Evolutionary conservation across 176 grass and related monocot genomes (phyloP), one percentile per base, ranked within the genome.

Genomic region (Ampelocalamus luodianensis): DNA sequence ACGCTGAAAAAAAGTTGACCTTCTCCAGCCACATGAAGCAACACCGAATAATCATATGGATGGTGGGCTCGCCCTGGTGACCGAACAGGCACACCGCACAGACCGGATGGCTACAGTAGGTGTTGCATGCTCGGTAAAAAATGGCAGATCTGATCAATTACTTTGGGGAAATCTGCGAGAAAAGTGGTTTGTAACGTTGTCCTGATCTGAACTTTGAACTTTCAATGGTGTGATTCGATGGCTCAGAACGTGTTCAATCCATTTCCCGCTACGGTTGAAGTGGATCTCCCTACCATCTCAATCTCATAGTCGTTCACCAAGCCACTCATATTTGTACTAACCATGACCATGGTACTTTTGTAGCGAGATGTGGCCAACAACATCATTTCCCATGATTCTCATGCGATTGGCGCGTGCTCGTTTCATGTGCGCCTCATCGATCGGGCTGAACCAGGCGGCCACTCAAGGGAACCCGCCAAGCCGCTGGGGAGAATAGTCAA

Each of bases 291-390:
- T 42, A n/a, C 14, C 34, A 6, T 29, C 26, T 13, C 5, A 42
- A 6, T 29, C 26, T 13, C 5, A 42, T 8, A 17, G 39, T 17
- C 36, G 8, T 24, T 82, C 39, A 22, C 24, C 26, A 6, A 38
- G 27, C 1, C 27, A 69, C 24, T 22, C 54, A 36, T 11, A n/a
- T n/a, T 9, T 23, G 0, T 10, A 4, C n/a, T 16, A 78, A 67
- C 5, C 10, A 22, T 1, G 45, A 50, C 4, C 68, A 45, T 7
- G 3, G 43, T 2, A 6, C 81, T 66, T 16, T 16, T 4, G 49
- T 10, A 6, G 45, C 58, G 51, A 83, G 50, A 79, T 74, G 87
- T 89, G 79, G 89, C 87, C 86, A 91, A 70, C 92, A 91, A 14
- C 89, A 87, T 87, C n/a, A 65, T 72, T 79, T 73, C 69, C 34